Evolutionary conservation across 2,329 filamentous ascomycete genomes (phyloP), one percentile per base, ranked within the genome.

Genomic region (Aspergillus aculeatus): DNA sequence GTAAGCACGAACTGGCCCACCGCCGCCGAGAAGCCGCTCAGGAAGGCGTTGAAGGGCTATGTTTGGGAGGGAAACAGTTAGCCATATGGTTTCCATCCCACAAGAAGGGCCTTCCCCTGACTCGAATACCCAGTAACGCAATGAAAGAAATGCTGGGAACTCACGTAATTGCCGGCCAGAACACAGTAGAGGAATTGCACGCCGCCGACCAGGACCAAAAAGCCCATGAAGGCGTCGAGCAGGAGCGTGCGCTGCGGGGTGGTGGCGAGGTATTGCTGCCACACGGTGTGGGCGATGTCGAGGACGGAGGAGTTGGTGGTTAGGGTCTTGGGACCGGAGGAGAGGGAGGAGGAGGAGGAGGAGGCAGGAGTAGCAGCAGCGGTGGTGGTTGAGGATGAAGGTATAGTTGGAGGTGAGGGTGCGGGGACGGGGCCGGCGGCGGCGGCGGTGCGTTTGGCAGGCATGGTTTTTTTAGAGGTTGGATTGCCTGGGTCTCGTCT

Each of bases 1-100:
- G 95, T 97, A 68, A 99, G 86, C 64, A 99, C 95, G 76, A 99
- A 99, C 76, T 99, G 95, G 63, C 95, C 95, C 64, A 99, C 94
- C 1, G 94, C 95, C 16, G 94, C 92, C 62, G 87, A 88, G 82
- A 99, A 99, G 51, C 95, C 96, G 32, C 93, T 91, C 32, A 99
- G 86, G 82, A 99, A 99, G 65, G 96, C 95, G 77, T 99, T 99
- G 84, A 99, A 99, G 10, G 95, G 95, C 94, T 98, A 72, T 10
- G 51, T 44, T 26, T 16, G 2, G 7, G 26, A 29, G 2, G 6
- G 0, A 29, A 29, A 29, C 26, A 9, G 7, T 29, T 29, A 29
- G 26, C 26, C 26, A 29, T 9, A 29, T 9, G 7, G 26, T 29
- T 9, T 29, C 7, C 7, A 29, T 26, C 24, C 24, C 24, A 26